Evolutionary conservation across 768 basidiomycete genomes (phyloP).

Genomic region (Agaricus subrufescens): DNA sequence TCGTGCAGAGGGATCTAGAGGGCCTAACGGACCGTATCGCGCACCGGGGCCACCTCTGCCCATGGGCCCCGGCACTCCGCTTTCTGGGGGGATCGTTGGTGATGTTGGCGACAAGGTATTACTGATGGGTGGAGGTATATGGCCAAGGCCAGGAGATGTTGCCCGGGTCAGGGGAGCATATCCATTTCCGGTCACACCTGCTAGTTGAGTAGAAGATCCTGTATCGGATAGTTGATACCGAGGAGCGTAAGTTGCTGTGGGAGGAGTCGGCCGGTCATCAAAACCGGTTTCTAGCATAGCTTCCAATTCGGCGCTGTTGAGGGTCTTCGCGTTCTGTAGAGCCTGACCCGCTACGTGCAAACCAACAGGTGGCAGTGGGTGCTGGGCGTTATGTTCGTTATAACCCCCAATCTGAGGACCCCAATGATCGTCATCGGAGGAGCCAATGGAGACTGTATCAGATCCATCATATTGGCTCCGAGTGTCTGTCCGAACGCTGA

Average conservation of each 20-base stretch:
- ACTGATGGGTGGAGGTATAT: slow-evolving; percentile 19
- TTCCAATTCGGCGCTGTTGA: slow-evolving; percentile 77
- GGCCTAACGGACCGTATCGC: slow-evolving; percentile 54
- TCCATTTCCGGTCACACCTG: slow-evolving; percentile 40
- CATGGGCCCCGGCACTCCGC: slow-evolving; percentile 13
- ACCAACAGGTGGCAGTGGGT: slow-evolving; percentile 82
- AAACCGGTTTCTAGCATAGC: slow-evolving; percentile 92
- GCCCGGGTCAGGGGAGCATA: slow-evolving; percentile 54
- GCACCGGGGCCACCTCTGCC: slow-evolving; percentile 24
- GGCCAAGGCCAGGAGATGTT: slow-evolving; percentile 31
- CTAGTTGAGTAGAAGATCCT: slow-evolving; percentile 39
- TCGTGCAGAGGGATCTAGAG: slow-evolving; percentile 54
- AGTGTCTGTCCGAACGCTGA: slow-evolving; percentile 48
- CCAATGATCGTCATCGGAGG: slow-evolving; percentile 95
- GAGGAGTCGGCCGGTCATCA: slow-evolving; percentile 62
- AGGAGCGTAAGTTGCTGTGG: slow-evolving; percentile 36
- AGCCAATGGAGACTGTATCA: slow-evolving; percentile 75
- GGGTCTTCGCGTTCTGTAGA: slow-evolving; percentile 36
- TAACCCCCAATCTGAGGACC: slow-evolving; percentile 93
- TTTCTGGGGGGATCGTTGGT: slow-evolving; percentile 25
- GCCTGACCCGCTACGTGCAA: slow-evolving; percentile 41
- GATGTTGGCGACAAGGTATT: slow-evolving; percentile 37
- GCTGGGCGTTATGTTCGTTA: slow-evolving; percentile 77
- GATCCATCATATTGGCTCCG: slow-evolving; percentile 71
- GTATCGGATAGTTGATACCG: slow-evolving; percentile 62